These are phyloP conservation scores for Cyberlindnera mississippiensis DNA, from an alignment of 805 yeast species.

Conservation along the genomic window DNA sequence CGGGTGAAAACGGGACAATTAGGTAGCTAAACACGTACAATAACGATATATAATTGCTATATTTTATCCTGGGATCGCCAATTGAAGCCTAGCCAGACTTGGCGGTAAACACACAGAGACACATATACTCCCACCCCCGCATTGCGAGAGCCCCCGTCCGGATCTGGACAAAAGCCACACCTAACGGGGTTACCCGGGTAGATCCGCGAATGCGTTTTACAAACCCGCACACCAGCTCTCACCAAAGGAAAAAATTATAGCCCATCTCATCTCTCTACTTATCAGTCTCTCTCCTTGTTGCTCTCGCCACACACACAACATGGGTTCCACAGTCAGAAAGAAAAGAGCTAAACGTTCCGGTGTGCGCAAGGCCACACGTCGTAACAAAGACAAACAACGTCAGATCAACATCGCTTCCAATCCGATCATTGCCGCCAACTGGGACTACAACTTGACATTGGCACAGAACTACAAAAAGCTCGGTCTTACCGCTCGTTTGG, in stretches of 20 bases:
- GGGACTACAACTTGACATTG: constrained; percentile 82
- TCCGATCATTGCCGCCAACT: constrained; percentile 80
- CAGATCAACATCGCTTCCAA: constrained; percentile 63
- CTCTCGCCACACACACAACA: constrained; percentile 20
- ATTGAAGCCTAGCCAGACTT: too few species aligned
- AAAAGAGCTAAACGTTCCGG: constrained; percentile 79
- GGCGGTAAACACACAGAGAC: too few species aligned
- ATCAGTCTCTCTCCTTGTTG: not conserved
- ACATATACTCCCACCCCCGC: too few species aligned
- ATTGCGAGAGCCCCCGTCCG: not conserved
- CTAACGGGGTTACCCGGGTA: constrained; percentile 5
- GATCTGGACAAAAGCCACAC: not conserved
- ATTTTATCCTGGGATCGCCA: too few species aligned
- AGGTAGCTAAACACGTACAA: too few species aligned
- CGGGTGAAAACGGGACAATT: too few species aligned
- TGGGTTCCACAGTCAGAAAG: constrained; percentile 78
- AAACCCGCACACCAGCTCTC: constrained; percentile 7
- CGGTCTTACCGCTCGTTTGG: constrained; percentile 69
- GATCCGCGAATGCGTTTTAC: too few species aligned
- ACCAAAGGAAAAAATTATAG: too few species aligned
- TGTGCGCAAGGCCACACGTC: constrained; percentile 64
- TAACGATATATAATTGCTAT: too few species aligned
- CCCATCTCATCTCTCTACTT: constrained; percentile 4
- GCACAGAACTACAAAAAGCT: constrained; percentile 81
- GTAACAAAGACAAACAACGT: constrained; percentile 65